Conservation (phyloP, 352 stramenopile species). For the Globisporangium splendens region DNA sequence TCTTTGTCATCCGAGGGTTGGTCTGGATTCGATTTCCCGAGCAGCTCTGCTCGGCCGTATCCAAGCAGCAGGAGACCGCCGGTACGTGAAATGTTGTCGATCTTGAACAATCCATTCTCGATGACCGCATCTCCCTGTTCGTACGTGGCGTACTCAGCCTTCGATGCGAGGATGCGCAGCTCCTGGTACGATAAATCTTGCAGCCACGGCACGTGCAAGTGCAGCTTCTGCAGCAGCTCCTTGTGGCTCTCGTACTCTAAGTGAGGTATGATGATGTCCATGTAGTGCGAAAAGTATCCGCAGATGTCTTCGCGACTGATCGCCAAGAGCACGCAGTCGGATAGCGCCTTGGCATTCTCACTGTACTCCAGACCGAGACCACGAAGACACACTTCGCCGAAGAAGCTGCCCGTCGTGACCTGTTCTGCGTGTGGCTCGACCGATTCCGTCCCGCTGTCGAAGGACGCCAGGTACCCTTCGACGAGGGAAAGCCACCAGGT, state of each 20-base stretch:
- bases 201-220: conserved; percentile 39
- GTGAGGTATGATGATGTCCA: conserved; percentile 62
- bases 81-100: conserved; percentile 17
- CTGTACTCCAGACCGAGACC: conserved; percentile 36
- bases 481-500: conserved; percentile 13
- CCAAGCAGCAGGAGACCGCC: conserved; percentile 31
- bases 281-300: conserved; percentile 59
- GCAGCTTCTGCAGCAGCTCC: conserved; percentile 44
- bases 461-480: conserved; percentile 9
- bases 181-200: conserved; percentile 44
- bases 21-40: conserved; percentile 13
- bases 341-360: conserved; percentile 37
- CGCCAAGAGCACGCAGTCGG: conserved; percentile 38
- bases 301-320: conserved; percentile 50
- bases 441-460: not conserved
- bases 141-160: conserved; percentile 42
- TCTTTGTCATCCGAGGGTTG: conserved; percentile 10
- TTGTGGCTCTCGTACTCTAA: conserved; percentile 49
- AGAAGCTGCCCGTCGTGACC: conserved; percentile 47
- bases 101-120: conserved; percentile 27
- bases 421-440: conserved; percentile 22
- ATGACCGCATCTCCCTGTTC: conserved; percentile 39
- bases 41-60: conserved; percentile 23
- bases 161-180: conserved; percentile 38
- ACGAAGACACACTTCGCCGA: conserved; percentile 51